Base-by-base conservation (phyloP, 345 rosid genomes). In the Lumnitzera littorea region DNA sequence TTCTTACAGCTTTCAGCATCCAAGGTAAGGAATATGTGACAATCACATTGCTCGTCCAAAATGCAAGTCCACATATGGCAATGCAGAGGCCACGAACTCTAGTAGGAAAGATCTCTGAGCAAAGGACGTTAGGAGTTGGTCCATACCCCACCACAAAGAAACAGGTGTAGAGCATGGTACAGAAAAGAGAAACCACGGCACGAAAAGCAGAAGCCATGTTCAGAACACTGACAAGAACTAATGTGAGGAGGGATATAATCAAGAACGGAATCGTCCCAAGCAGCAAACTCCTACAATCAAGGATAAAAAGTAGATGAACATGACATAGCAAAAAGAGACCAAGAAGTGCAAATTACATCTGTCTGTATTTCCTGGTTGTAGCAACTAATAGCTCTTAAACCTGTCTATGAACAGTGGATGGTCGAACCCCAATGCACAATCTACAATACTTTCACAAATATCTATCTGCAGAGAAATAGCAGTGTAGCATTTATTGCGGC, bases 81-180 rank as follows among this genome's bases (percentile, higher is more conserved):
- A 94, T 87, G 80, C 99, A 91, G 64, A 91, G 70, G 57, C 96
- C 96, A 2, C 97, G 96, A 24, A 86, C 88, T 24, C 95, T 74
- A 15, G 99, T 91, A 3, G 99, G 99, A 69, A 94, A 94, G 67
- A 94, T 94, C 82, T 94, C 99, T 0, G 99, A 71, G 13, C 99
- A 94, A 15, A 94, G 89, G 51, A 94, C 88, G 80, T 94, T 94
- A 7, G 99, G 99, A 57, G 86, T 48, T 16, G 99, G 99, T 57
- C 99, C 99, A 2, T 90, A 94, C 13, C 99, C 99, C 97, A 94
- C 86, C 64, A 94, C 96, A 41, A 94, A 94, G 91, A 75, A 88
- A 71, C 97, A 94, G 71, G 86, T 81, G 71, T 94, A 94, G 17
- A 86, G 67, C 48, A 94, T 67, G 0, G 91, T 86, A 12, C 96